These are phyloP conservation scores for Micractinium sp. DNA, from an alignment of 139 green algal genomes.

Conservation along the genomic window DNA sequence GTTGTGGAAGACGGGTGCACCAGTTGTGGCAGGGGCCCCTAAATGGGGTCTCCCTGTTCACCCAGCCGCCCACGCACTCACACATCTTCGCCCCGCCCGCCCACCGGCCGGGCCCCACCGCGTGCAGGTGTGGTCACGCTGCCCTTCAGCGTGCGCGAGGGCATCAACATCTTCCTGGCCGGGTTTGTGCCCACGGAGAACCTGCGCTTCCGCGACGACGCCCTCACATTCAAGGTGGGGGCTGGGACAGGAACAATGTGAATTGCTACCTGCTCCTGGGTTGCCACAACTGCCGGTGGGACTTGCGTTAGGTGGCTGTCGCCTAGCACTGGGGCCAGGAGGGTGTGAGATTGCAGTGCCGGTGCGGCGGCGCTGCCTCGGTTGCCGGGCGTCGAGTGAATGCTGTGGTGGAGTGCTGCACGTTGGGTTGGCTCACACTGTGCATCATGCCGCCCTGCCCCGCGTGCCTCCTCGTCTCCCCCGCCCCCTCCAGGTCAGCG, in stretches of 20 bases:
- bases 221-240: conserved; percentile 94
- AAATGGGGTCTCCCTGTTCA: background rate
- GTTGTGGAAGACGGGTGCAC: no score
- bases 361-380: no score
- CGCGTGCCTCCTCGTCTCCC: background rate
- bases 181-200: conserved; percentile 99
- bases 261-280: no score
- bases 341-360: no score
- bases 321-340: no score
- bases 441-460: background rate
- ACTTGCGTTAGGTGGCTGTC: no score
- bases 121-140: conserved; percentile 92
- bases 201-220: conserved; percentile 96
- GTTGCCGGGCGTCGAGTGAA: no score
- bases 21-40: no score
- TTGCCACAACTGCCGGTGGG: no score
- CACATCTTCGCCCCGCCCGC: background rate
- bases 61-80: background rate
- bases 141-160: conserved; percentile 88
- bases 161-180: conserved; percentile 95
- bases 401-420: no score
- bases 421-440: background rate
- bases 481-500: conserved; percentile 53
- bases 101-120: no score
- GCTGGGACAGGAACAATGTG: no score